Conservation (phyloP, 306 rosid genomes). For the Vachellia collinsii region DNA sequence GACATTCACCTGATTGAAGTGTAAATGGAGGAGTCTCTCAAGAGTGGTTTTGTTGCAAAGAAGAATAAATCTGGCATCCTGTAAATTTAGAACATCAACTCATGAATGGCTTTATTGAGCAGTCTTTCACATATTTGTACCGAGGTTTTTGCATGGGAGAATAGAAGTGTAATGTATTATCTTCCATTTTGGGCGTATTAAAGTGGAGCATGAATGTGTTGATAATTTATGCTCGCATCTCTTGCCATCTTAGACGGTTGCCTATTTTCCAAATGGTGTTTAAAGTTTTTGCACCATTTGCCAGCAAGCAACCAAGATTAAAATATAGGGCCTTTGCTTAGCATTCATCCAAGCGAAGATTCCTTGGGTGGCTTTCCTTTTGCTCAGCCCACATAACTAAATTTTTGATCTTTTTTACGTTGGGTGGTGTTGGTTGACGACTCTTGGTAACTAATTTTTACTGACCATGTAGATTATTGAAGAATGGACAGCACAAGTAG, state of each 20-base stretch:
- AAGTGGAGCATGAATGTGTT: background rate
- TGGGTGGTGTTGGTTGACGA: background rate
- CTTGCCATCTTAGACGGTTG: constrained; percentile 50
- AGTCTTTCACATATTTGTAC: constrained; percentile 8
- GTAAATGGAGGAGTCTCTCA: background rate
- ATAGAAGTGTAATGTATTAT: background rate
- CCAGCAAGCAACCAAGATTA: constrained; percentile 69
- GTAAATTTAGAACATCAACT: background rate
- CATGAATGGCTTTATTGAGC: background rate
- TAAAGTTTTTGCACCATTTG: constrained; percentile 51
- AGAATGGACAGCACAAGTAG: constrained; percentile 87
- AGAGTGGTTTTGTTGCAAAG: background rate
- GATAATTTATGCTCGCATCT: constrained; percentile 20
- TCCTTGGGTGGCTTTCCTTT: constrained; percentile 41
- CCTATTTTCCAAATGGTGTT: constrained; percentile 61
- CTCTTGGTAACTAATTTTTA: background rate
- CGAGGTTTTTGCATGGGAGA: constrained; percentile 7
- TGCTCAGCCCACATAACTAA: constrained; percentile 35
- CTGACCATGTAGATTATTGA: constrained; percentile 66
- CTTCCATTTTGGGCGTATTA: constrained; percentile 19
- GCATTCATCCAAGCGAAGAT: constrained; percentile 28
- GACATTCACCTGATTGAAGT: background rate
- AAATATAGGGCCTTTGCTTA: constrained; percentile 36
- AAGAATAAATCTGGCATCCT: background rate
- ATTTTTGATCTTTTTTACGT: background rate